Evolutionary conservation across 495 filamentous ascomycete species (phyloP), one percentile per base, ranked within the genome.

Genomic region (Articulospora tetracladia): DNA sequence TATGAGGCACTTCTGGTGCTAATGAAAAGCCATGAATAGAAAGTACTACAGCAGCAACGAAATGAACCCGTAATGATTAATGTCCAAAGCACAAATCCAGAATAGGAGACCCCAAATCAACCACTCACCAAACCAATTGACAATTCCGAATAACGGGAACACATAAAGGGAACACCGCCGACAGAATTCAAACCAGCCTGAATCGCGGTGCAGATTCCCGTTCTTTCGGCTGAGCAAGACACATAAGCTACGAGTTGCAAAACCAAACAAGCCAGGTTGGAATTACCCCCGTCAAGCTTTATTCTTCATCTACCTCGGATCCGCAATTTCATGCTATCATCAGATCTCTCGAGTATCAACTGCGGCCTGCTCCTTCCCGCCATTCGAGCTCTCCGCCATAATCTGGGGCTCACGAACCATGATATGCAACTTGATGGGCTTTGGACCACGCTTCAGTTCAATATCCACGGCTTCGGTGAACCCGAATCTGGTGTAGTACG

Each of bases 401-500:
- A 6, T 22, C 28, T 56, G 12, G 20, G 88, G 83, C 70, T 89
- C 83, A 50, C 89, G 77, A 46, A 90, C 84, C 90, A 93, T 93
- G 75, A 90, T 85, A 66, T 85, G 85, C 64, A 93, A 71, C 54
- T 76, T 77, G 24, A 92, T 79, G n/a, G 83, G 82, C 66, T 79
- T 79, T 53, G 74, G 72, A 28, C 78, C 82, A 20, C 84, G 68
- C 70, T 76, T 75, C 58, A 93, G 76, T 66, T 76, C 72, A 63
- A 93, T 79, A 56, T 81, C 79, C 61, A 71, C 76, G 65, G 72
- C 75, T 53, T 78, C 61, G 68, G 83, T 78, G 66, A 92, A 93
- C 41, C 87, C 89, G 66, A 87, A 82, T 68, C 83, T 84, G 61
- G 80, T 68, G 68, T 93, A 93, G 72, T 90, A 87, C 24, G 70